These are phyloP conservation scores for Terfezia boudieri DNA, from an alignment of 495 filamentous ascomycete species.

Conservation along the genomic window DNA sequence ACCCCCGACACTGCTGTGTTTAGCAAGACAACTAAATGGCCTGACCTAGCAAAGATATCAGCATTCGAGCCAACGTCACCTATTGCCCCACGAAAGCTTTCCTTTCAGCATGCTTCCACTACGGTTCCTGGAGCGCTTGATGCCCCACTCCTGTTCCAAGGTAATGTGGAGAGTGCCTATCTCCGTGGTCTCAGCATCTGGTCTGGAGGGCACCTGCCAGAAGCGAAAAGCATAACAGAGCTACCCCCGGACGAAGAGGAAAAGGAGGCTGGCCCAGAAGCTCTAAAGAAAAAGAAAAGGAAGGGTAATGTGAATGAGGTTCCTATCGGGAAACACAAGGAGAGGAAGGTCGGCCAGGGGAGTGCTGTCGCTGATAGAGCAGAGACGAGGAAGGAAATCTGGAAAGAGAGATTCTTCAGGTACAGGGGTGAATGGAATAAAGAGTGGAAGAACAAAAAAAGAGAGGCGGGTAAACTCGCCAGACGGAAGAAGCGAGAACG, in stretches of 20 bases:
- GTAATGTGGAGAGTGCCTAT: conserved; percentile 10
- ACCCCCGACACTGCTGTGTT: conserved; percentile 84
- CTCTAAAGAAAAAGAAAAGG: conserved; percentile 20
- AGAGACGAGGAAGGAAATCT: conserved; percentile 32
- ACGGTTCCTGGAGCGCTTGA: conserved; percentile 3
- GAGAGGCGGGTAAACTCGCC: conserved; percentile 64
- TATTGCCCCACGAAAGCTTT: not conserved
- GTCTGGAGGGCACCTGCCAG: conserved; percentile 2
- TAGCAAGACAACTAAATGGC: conserved; percentile 22
- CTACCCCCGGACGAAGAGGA: conserved; percentile 9
- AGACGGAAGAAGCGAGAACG: conserved; percentile 47
- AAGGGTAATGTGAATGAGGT: conserved; percentile 11
- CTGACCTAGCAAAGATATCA: conserved; percentile 4
- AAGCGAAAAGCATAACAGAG: conserved; percentile 4
- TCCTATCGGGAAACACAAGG: conserved; percentile 2
- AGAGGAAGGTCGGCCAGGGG: conserved; percentile 12
- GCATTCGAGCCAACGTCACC: conserved; percentile 11
- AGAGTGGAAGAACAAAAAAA: conserved; percentile 69
- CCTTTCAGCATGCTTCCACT: not conserved
- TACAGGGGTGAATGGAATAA: conserved; percentile 71
- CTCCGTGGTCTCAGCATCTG: conserved; percentile 15
- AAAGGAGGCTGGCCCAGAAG: conserved; percentile 16
- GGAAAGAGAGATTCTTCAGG: conserved; percentile 83
- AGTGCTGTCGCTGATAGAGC: not conserved
- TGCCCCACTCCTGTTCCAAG: conserved; percentile 9